phyloP scores from a whole-genome alignment of 768 basidiomycete species.

The Suillus variegatus region DNA sequence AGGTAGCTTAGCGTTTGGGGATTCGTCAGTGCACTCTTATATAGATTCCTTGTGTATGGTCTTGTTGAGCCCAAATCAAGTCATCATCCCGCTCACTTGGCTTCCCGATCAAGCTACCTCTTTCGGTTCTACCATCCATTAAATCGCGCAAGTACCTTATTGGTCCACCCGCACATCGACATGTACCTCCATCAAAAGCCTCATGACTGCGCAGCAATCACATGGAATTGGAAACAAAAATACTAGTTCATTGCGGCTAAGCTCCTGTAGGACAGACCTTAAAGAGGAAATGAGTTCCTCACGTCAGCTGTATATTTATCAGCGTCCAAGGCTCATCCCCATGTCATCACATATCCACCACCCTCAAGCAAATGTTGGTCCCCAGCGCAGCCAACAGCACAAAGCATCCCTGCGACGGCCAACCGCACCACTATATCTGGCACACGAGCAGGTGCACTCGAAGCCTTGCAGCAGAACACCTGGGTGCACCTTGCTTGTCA shows the following conservation, averaged over 20 bases:
- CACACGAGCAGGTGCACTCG: no score
- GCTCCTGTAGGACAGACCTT: no score
- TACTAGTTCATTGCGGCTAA: no score
- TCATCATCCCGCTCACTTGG: background rate
- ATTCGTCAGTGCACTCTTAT: background rate
- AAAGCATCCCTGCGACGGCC: conserved; percentile 49
- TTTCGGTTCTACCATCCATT: background rate
- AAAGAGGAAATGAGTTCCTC: no score
- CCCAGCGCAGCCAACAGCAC: conserved; percentile 69
- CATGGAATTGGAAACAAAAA: no score
- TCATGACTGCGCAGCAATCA: background rate
- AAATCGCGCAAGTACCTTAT: background rate
- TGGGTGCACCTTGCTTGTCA: no score
- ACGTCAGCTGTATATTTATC: background rate
- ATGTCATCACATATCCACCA: conserved; percentile 66
- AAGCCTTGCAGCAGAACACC: no score
- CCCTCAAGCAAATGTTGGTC: conserved; percentile 72
- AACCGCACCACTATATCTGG: no score
- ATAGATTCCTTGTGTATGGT: background rate
- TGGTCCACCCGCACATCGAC: background rate
- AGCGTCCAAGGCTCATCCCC: conserved; percentile 2
- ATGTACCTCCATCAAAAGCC: background rate
- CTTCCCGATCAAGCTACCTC: background rate
- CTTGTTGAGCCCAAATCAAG: background rate
- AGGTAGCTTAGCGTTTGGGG: background rate